Percentiles rank a stretch among this genome's conserved stretches.
phyloP scores from a whole-genome alignment of 805 yeast genomes.

The Zygosaccharomyces lentus region DNA sequence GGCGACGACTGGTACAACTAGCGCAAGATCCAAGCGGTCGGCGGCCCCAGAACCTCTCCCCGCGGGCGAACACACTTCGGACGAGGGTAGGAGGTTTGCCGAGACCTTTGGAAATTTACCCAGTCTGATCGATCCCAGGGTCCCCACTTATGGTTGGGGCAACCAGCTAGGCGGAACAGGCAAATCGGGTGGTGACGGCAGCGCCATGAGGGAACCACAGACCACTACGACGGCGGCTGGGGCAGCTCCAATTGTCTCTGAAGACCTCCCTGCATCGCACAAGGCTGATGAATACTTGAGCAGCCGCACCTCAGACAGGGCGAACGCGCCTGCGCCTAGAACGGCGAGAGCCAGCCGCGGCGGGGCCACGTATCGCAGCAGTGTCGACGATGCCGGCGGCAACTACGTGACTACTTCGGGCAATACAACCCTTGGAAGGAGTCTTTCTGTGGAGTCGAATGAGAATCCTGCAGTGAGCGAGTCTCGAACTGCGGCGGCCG shows the following conservation, averaged over 20 bases:
- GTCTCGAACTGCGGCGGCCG: too few species aligned
- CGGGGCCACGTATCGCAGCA: conserved; percentile 7
- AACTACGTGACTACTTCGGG: neutral
- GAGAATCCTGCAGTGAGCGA: neutral
- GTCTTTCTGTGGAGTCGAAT: neutral
- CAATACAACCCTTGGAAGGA: neutral
- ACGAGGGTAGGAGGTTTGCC: conserved; percentile 16
- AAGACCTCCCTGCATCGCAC: neutral
- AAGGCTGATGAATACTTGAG: too few species aligned
- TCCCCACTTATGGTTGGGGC: conserved; percentile 24
- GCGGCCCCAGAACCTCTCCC: neutral
- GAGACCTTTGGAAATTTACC: conserved; percentile 24
- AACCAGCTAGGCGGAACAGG: neutral
- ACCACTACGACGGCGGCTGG: too few species aligned
- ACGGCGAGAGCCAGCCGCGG: conserved; percentile 2
- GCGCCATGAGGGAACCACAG: neutral
- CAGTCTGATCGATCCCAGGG: conserved; percentile 29
- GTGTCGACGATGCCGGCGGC: neutral
- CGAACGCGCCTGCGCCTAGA: too few species aligned
- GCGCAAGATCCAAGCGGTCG: neutral
- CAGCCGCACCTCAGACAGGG: too few species aligned
- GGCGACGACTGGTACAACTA: neutral
- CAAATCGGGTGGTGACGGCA: neutral
- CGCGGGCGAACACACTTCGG: neutral
- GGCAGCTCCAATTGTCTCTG: neutral